Percentiles rank a stretch among this genome's conserved stretches.
phyloP scores from a whole-genome alignment of 2,329 filamentous ascomycete species.

The Niveomyces coronatus region DNA sequence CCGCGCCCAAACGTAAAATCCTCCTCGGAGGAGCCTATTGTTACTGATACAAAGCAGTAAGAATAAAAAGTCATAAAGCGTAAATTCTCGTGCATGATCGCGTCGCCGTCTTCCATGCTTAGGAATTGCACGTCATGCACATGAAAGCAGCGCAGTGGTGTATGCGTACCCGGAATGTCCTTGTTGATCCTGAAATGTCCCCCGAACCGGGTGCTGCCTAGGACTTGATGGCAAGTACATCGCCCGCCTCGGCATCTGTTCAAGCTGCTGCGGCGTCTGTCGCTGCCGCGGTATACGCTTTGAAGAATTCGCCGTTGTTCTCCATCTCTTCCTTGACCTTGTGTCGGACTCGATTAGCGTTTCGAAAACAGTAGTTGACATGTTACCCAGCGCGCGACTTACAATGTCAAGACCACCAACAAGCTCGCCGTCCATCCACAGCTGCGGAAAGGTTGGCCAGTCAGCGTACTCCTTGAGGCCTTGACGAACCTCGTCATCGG shows the following conservation, averaged over 20 bases:
- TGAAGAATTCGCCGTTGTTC: constrained; percentile 73
- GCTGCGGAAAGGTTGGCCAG: constrained; percentile 94
- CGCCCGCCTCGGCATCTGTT: constrained; percentile 12
- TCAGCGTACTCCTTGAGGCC: constrained; percentile 96
- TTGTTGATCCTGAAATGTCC: not conserved
- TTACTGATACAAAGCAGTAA: too few species aligned
- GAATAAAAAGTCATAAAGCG: too few species aligned
- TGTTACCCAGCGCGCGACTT: too few species aligned
- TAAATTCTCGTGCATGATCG: too few species aligned
- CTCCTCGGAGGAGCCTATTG: too few species aligned
- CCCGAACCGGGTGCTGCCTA: not conserved
- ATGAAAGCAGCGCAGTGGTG: too few species aligned
- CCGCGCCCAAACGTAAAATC: too few species aligned
- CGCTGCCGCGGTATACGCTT: constrained; percentile 52
- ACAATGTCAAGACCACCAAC: constrained; percentile 95
- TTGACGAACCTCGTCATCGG: constrained; percentile 93
- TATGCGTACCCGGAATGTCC: too few species aligned
- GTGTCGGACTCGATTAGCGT: too few species aligned
- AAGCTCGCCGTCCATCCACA: constrained; percentile 85
- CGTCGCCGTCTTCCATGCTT: too few species aligned
- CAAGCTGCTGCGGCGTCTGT: constrained; percentile 29
- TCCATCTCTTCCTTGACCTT: constrained; percentile 91
- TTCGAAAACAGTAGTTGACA: too few species aligned
- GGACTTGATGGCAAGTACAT: not conserved
- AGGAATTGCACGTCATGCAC: too few species aligned